Evolutionary conservation across 305 asterid genomes (phyloP), one percentile per base, ranked within the genome.

Genomic region (Lippia alba): DNA sequence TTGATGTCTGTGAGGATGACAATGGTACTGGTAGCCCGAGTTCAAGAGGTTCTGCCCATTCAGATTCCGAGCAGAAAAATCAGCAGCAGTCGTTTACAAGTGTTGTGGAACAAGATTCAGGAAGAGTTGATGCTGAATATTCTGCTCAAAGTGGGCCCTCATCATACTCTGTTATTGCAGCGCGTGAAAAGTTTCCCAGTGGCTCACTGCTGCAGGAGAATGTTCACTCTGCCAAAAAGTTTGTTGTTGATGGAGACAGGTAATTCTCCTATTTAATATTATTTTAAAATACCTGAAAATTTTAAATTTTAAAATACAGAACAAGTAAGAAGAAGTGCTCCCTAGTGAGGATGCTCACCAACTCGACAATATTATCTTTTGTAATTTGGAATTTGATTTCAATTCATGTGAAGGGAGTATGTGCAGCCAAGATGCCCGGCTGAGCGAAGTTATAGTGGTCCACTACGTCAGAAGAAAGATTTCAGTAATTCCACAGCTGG

Each of bases 1-100:
- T 95, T 82, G 99, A 95, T 84, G 89, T 95, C 32, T 72, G 82
- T 65, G 98, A 89, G 76, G 91, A 85, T 76, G 95, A 90, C 58
- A 76, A 71, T 55, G 89, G 78, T 70, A 81, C 82, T 64, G 83
- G 81, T 74, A 81, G 92, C 83, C 94, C 94, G 59, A 78, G 81
- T 75, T 86, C 91, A 60, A 87, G 80, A 64, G 80, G 76, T 75
- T 73, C 84, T 45, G 20, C 20, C 63, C 76, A 45, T 44, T 80
- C 78, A 58, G 87, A 82, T 56, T 53, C 75, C 74, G 90, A 85
- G 67, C 86, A 61, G 64, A 82, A 66, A 40, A 68, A 64, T 74
- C 85, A 76, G 48, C 82, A 66, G 19, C 74, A 66, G 56, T 41
- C 83, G 56, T 70, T 75, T 74, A 56, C 51, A 61, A 74, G 67